Base-by-base conservation (phyloP, 2,329 filamentous ascomycete genomes). In the Myrmaecium sp. region DNA sequence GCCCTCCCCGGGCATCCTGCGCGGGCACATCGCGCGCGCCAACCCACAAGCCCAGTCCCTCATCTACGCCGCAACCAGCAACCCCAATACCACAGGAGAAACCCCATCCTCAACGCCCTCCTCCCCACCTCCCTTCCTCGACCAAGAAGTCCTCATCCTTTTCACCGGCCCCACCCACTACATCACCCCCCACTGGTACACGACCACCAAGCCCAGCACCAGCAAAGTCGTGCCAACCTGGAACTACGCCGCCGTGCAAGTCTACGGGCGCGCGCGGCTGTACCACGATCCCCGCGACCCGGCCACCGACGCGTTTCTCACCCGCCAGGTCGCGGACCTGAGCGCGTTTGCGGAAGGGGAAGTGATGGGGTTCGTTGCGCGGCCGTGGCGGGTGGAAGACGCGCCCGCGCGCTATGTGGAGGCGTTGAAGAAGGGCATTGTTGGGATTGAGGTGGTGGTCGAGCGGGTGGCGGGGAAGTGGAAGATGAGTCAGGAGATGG, bases 141-240 rank as follows among this genome's bases (percentile, higher is more conserved):
- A 42, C 4, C 43, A 67, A 17, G 71, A 76, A 30, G 68, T 77
- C 2, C 44, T 72, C 17, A 52, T 78, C 3, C 52, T 76, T 11
- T 78, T 79, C 55, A 75, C 58, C 24, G 58, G 56, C 0, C 53
- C 61, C 0, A 43, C 55, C 1, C 67, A 73, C 47, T 79, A 78
- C 36, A 62, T 78, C 4, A 75, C 73, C 0, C 69, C 73, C 1
- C 71, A 74, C 32, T 77, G 75, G 47, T 78, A 77, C 51, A 57
- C 51, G 7, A 60, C 69, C 34, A 76, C 73, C 1, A 78, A 77
- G 41, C 72, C 70, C 0, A 42, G 39, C 0, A 70, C 63, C 0
- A 72, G 62, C 7, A 78, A 78, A 36, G 72, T 77, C 0, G 73
- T 74, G 5, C 71, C 71, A 1, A 79, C 74, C 0, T 78, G 73